phyloP scores from a whole-genome alignment of 495 filamentous ascomycete genomes.

The Collariella sp. region DNA sequence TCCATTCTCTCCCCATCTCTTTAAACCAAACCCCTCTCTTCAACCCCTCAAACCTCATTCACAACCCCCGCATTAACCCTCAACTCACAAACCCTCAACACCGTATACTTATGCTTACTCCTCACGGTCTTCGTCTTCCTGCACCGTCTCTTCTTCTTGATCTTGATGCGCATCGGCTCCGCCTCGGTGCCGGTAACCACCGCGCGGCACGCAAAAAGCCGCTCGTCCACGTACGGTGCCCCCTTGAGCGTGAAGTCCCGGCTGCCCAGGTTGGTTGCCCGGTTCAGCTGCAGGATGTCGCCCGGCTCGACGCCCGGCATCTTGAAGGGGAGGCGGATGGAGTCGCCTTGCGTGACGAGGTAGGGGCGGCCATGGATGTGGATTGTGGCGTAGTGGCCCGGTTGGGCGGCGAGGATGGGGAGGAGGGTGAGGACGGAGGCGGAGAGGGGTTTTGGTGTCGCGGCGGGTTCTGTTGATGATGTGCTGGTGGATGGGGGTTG shows the following conservation, averaged over 20 bases:
- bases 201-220: conserved; percentile 75
- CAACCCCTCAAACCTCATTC: neutral
- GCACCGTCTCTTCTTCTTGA: conserved; percentile 90
- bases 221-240: conserved; percentile 65
- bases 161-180: conserved; percentile 77
- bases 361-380: conserved; percentile 85
- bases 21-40: neutral
- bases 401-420: conserved; percentile 68
- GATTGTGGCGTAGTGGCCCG: conserved; percentile 73
- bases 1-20: too few relatives aligned
- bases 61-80: conserved; percentile 37
- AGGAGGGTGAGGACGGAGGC: conserved; percentile 58
- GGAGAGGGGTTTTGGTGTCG: conserved; percentile 31
- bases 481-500: conserved; percentile 22
- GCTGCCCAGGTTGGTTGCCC: conserved; percentile 68
- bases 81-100: conserved; percentile 74
- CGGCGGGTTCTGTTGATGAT: conserved; percentile 42
- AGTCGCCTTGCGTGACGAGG: conserved; percentile 81
- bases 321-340: conserved; percentile 84
- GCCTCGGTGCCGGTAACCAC: conserved; percentile 77
- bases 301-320: conserved; percentile 78
- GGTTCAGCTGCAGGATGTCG: conserved; percentile 77
- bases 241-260: conserved; percentile 87
- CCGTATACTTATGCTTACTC: conserved; percentile 86
- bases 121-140: conserved; percentile 60